Percentiles rank a stretch among this genome's conserved stretches.
These are phyloP conservation scores for Bipolaris zeicola DNA, from an alignment of 2,329 filamentous ascomycete species.

Conservation along the genomic window DNA sequence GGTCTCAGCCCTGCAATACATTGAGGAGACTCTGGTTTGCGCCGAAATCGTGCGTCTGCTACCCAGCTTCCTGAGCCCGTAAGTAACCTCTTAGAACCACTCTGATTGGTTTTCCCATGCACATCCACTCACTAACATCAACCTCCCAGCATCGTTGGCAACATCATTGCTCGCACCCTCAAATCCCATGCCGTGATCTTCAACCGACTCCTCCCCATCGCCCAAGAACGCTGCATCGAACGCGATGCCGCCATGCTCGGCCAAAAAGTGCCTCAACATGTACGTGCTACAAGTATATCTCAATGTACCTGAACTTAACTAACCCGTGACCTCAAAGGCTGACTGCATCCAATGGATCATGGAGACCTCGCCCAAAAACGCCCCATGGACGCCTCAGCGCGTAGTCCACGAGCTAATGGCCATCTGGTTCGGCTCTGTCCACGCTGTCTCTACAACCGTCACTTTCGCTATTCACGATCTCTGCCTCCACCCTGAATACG, in stretches of 20 bases:
- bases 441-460: conserved; percentile 28
- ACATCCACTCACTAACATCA: not conserved
- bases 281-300: not conserved
- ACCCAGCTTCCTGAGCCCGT: conserved; percentile 22
- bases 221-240: conserved; percentile 20
- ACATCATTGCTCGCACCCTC: conserved; percentile 19
- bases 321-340: not conserved
- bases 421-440: conserved; percentile 46
- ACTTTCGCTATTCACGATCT: conserved; percentile 27
- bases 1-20: conserved; percentile 23
- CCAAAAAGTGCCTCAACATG: conserved; percentile 16
- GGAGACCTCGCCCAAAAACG: conserved; percentile 33
- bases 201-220: conserved; percentile 21
- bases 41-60: conserved; percentile 33
- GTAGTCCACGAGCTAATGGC: conserved; percentile 42
- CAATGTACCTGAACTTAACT: not conserved
- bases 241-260: conserved; percentile 17
- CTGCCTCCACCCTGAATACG: conserved; percentile 25
- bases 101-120: not conserved
- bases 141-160: conserved; percentile 8
- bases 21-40: conserved; percentile 32
- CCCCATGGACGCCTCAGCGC: conserved; percentile 32
- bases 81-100: not conserved
- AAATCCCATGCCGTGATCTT: conserved; percentile 22
- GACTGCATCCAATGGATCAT: conserved; percentile 47